phyloP scores from a whole-genome alignment of 2,329 filamentous ascomycete genomes.

The Hymenoscyphus linearis region DNA sequence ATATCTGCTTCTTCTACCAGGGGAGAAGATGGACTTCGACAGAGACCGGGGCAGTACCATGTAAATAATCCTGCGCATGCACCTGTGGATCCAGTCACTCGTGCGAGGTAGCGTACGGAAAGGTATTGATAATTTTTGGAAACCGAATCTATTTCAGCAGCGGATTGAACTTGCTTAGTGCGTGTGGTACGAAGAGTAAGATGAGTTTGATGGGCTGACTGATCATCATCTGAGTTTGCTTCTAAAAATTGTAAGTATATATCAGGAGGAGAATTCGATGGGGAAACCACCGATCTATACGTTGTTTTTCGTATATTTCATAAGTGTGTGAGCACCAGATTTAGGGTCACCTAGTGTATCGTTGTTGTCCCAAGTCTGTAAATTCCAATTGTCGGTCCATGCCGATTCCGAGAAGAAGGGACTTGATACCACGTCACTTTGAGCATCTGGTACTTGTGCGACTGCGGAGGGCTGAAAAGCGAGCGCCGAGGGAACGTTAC shows the following conservation, averaged over 20 bases:
- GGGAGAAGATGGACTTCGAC: background rate
- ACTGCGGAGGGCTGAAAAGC: background rate
- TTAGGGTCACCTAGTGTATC: background rate
- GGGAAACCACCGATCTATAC: background rate
- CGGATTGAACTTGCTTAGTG: background rate
- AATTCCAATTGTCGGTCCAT: background rate
- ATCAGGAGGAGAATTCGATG: background rate
- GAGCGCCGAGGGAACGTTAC: background rate
- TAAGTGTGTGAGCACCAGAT: background rate
- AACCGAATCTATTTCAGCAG: background rate
- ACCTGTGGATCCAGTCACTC: background rate
- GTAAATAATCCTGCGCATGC: background rate
- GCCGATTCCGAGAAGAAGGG: background rate
- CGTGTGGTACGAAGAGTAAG: background rate
- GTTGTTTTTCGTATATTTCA: background rate
- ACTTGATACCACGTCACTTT: background rate
- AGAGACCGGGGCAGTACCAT: background rate
- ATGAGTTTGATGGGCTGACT: background rate
- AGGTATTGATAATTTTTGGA: background rate
- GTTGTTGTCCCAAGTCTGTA: background rate
- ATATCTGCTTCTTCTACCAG: background rate
- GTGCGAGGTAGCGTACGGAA: background rate
- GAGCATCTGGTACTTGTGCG: background rate
- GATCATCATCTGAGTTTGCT: background rate
- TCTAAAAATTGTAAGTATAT: background rate